Conservation (phyloP, 306 rosid genomes). For the Acacia confusa region DNA sequence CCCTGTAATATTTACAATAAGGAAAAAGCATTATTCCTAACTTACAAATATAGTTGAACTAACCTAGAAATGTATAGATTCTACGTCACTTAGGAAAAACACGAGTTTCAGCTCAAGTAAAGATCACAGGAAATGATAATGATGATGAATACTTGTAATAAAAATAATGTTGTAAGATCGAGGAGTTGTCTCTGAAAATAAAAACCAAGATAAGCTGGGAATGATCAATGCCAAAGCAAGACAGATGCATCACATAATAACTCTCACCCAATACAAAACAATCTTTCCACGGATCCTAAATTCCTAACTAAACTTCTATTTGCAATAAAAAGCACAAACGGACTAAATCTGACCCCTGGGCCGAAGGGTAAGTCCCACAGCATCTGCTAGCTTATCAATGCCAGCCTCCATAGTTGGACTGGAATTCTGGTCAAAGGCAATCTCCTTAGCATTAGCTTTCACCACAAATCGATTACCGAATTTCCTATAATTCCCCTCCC, state of each 20-base stretch:
- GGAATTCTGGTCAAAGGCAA: constrained; percentile 67
- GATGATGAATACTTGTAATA: not conserved
- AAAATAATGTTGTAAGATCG: too few species aligned
- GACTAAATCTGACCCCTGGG: constrained; percentile 1
- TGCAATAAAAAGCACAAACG: not conserved
- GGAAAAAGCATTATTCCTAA: not conserved
- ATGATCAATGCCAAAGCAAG: not conserved
- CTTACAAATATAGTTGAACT: not conserved
- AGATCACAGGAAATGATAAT: not conserved
- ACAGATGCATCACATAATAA: not conserved
- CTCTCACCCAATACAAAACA: not conserved
- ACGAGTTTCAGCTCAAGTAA: not conserved
- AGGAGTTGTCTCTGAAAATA: not conserved
- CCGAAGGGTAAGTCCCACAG: constrained; percentile 55
- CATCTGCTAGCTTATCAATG: constrained; percentile 76
- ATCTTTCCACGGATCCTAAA: not conserved
- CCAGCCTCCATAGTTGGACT: constrained; percentile 64
- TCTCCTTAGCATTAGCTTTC: constrained; percentile 57
- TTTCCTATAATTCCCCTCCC: constrained; percentile 50
- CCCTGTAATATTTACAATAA: constrained; percentile 48
- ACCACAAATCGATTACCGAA: constrained; percentile 54
- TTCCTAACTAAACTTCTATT: not conserved
- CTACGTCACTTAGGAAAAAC: not conserved
- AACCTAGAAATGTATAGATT: not conserved
- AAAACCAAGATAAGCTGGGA: not conserved